Evolutionary conservation across 768 basidiomycete genomes (phyloP), one percentile per base, ranked within the genome.

Genomic region (Tephrocybe sp.): DNA sequence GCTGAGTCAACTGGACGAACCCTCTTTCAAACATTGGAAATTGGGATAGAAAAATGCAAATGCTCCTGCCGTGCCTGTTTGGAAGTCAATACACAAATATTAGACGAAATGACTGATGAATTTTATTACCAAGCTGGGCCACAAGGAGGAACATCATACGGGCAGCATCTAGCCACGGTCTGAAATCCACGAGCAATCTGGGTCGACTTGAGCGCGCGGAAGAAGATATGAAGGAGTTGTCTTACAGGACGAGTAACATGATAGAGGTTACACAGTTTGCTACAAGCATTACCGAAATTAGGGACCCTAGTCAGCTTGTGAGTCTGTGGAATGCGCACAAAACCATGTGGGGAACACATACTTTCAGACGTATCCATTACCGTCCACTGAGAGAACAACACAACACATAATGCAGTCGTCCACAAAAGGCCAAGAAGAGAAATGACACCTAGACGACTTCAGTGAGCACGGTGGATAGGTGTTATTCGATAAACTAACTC

Each of bases 151-250:
- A 69, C 22, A 74, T 40, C 22, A 83, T 58, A 25, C 81, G 73
- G 9, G 78, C 76, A 1, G 69, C 70, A 56, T 85, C 83, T 4
- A 83, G 59, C 80, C 80, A 83, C 12, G 66, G 57, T 31, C 79
- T 70, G 40, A 82, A 84, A 32, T 64, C 51, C 1, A 76, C 59
- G 28, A 81, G 57, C 21, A 82, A 64, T 51, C 80, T 82, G 35
- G 4, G n/a, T 24, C 30, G 27, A 21, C 37, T 13, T 21, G 21
- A 45, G 38, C 21, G n/a, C n/a, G 38, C 28, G 31, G 25, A 36
- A 48, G 48, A 51, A 39, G 15, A n/a, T 32, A 19, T 22, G 35
- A 7, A 24, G 7, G 2, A 43, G 12, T 38, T 37, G 43, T 40
- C 75, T 31, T 45, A 78, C 79, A 80, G 59, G 12, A 74, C 44